These are phyloP conservation scores for Penicillium taxi DNA, from an alignment of 495 filamentous ascomycete genomes.

Conservation along the genomic window DNA sequence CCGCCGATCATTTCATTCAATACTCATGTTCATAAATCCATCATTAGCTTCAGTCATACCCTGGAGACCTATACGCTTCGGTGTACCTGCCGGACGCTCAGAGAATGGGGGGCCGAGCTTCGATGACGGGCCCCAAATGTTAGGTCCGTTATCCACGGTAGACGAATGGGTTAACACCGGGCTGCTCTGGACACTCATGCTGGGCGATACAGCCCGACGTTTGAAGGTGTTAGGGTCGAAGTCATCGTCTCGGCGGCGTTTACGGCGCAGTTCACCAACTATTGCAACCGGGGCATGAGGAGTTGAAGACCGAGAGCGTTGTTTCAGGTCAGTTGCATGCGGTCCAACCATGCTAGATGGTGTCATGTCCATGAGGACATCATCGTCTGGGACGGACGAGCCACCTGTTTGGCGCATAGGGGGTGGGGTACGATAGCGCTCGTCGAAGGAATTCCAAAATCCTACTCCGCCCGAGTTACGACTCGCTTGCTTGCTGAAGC, in stretches of 20 bases:
- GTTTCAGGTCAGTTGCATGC: constrained; percentile 21
- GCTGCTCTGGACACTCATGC: constrained; percentile 83
- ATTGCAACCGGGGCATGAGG: constrained; percentile 37
- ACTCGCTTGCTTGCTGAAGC: constrained; percentile 64
- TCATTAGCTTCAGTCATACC: constrained; percentile 95
- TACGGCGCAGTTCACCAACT: constrained; percentile 62
- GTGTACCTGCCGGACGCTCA: constrained; percentile 39
- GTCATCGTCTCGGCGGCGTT: constrained; percentile 83
- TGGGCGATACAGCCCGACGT: constrained; percentile 84
- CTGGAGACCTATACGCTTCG: constrained; percentile 77
- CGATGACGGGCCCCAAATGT: constrained; percentile 59
- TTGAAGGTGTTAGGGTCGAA: constrained; percentile 88
- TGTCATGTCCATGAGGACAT: constrained; percentile 69
- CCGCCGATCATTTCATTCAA: constrained; percentile 47
- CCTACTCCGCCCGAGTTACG: constrained; percentile 61
- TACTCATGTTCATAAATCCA: constrained; percentile 95
- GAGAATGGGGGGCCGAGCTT: constrained; percentile 46
- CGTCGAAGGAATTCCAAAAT: constrained; percentile 75
- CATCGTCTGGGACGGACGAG: constrained; percentile 62
- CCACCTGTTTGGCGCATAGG: constrained; percentile 46
- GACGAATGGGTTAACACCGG: constrained; percentile 78
- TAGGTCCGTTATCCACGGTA: constrained; percentile 56
- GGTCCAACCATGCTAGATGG: constrained; percentile 43
- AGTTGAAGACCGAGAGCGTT: constrained; percentile 42
- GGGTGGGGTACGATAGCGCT: constrained; percentile 56